A percentile compares a stretch with the other conserved stretches of the same genome.
Conservation (phyloP, 129 eudicot genomes). For the Rutidosis leptorrhynchoides region DNA sequence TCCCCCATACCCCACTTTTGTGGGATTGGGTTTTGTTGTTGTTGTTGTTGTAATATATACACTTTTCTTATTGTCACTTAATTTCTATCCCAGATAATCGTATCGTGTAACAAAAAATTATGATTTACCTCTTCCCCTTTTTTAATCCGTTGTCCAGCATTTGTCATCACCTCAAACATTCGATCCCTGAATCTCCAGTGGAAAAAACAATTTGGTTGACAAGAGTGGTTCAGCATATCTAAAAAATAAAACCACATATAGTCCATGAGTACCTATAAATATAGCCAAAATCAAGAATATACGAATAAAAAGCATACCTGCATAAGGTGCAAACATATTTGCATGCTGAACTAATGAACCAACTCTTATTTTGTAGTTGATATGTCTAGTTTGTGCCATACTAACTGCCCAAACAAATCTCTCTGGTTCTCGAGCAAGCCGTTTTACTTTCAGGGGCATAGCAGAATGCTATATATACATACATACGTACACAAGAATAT, state of each 20-base stretch:
- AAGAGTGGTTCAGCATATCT: slow-evolving; percentile 98
- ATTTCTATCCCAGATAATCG: background rate
- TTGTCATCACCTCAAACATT: slow-evolving; percentile 97
- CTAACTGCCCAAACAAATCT: slow-evolving; percentile 96
- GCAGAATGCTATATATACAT: slow-evolving; percentile 65
- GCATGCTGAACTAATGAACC: slow-evolving; percentile 86
- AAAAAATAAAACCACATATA: slow-evolving; percentile 30
- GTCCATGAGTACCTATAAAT: background rate
- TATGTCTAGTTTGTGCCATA: slow-evolving; percentile 89
- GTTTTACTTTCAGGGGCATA: slow-evolving; percentile 84
- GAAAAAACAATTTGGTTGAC: slow-evolving; percentile 91
- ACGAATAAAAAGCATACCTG: slow-evolving; percentile 51
- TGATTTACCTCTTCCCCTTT: slow-evolving; percentile 83
- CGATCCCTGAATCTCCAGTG: slow-evolving; percentile 98
- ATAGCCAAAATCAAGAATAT: slow-evolving; percentile 4
- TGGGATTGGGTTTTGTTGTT: too few relatives aligned
- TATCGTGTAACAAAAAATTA: background rate
- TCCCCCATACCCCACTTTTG: too few relatives aligned
- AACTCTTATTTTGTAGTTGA: slow-evolving; percentile 62
- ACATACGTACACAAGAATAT: background rate
- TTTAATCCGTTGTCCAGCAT: slow-evolving; percentile 76
- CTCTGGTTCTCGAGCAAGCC: slow-evolving; percentile 87
- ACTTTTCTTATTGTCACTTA: background rate
- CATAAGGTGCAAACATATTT: slow-evolving; percentile 91
- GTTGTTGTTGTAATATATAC: too few relatives aligned